Evolutionary conservation across 345 rosid species (phyloP), one percentile per base, ranked within the genome.

Genomic region (Murraya koenigii): DNA sequence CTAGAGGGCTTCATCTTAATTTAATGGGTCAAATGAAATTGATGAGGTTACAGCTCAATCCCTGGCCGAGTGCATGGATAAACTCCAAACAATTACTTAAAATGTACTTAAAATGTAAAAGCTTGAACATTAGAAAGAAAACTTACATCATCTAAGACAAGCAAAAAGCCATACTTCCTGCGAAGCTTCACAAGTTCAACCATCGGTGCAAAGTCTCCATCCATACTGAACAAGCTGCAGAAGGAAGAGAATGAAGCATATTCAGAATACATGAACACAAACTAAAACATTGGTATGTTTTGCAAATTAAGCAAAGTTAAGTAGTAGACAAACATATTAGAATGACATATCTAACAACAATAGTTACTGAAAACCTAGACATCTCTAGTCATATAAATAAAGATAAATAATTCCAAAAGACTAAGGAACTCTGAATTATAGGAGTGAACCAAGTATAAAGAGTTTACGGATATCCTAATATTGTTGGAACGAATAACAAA

Each of bases 121-220:
- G 38, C 36, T 20, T 69, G 55, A 80, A 56, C 9, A 62, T 64
- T 72, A 19, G 56, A 52, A 30, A 55, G 63, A 79, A 44, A 81
- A 79, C 97, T 89, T 82, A 95, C 99, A 77, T 95, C 99, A 85
- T 95, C 99, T 66, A 93, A 89, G 80, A 90, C 94, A 76, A 93
- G 85, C 79, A 95, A 66, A 85, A 92, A 94, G 15, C 90, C 90
- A 88, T 93, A 92, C 78, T 80, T 89, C 86, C 81, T 83, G 33
- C 95, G 89, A 75, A 95, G 98, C 81, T 86, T 77, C 49, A 80
- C 90, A 72, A 95, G 96, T 83, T 93, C 93, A 66, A 72, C 75
- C 90, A 93, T 87, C 26, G 98, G 99, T 80, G 98, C 99, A 89
- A 95, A 95, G 86, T 95, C 99, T 76, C 98, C 99, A 76, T 95